Evolutionary conservation across 768 basidiomycete genomes (phyloP), one percentile per base, ranked within the genome.

Genomic region (Tylopilus felleus): DNA sequence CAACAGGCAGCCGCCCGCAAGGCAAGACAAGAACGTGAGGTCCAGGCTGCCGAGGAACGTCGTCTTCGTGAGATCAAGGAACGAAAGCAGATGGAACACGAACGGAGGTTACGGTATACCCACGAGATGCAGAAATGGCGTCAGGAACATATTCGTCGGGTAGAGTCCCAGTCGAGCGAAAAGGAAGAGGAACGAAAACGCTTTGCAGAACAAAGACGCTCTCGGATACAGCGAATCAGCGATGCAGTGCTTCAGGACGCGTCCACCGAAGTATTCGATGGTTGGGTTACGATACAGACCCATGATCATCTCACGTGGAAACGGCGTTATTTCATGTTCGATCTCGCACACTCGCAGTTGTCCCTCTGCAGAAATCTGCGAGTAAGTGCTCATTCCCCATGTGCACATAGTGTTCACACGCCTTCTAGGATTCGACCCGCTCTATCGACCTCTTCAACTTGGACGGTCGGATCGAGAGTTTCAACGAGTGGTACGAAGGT

Each of bases 401-500:
- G 25, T 29, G 7, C 57, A 55, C 46, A 14, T 29, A 42, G n/a
- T n/a, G n/a, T 50, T 62, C 42, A 59, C 35, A 13, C 40, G 14
- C 5, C 7, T 21, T 19, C 16, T 46, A 74, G 74, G 74, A 74
- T 27, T 62, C 62, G 4, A 53, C 54, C 0, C 58, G 52, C 27
- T 57, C 70, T 2, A 27, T 72, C 3, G 69, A 73, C 27, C 49
- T 76, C 41, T 48, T 83, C n/a, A 66, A 77, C 35, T 66, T 87
- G 39, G 73, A 75, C 5, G 79, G 78, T 9, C 69, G 73, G 9
- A 62, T 84, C 16, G 69, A 66, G 42, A 78, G 69, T 9, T 57
- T 86, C 49, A 74, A 75, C 53, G 86, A 87, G 60, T 85, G 83
- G 80, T 74, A 80, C 51, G 81, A 87, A 51, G 85, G 85, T 6